Evolutionary conservation across 345 rosid genomes (phyloP).

Genomic region (Arabis hirsuta): DNA sequence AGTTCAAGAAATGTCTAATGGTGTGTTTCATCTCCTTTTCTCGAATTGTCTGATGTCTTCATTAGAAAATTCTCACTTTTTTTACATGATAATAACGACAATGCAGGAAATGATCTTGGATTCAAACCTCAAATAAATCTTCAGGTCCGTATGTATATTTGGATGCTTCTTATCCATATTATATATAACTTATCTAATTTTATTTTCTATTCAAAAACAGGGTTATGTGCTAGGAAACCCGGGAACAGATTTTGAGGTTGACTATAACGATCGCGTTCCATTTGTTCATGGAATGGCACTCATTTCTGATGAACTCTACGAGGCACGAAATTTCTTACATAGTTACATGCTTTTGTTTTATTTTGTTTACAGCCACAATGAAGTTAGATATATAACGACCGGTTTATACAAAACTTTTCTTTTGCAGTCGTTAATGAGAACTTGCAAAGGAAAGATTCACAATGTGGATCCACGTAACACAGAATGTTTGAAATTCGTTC

Average conservation of each 20-base stretch:
- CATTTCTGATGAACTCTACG: constrained; percentile 28
- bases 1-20: constrained; percentile 53
- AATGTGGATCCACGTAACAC: constrained; percentile 23
- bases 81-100: constrained; percentile 8
- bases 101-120: constrained; percentile 58
- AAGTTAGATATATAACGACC: too few species aligned
- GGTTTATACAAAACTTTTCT: background rate
- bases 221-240: constrained; percentile 36
- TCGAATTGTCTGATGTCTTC: background rate
- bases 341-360: too few species aligned
- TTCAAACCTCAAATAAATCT: constrained; percentile 50
- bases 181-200: too few species aligned
- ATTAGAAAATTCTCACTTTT: background rate
- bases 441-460: background rate
- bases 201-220: background rate
- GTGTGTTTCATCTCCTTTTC: constrained; percentile 27
- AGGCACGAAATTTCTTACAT: background rate
- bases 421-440: constrained; percentile 24
- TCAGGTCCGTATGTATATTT: constrained; percentile 46
- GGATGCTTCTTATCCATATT: background rate
- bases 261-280: background rate
- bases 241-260: background rate
- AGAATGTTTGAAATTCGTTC: constrained; percentile 11
- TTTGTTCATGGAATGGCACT: constrained; percentile 28
- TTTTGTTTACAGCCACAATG: too few species aligned